These are phyloP conservation scores for Adiantum capillusveneris DNA, from an alignment of 75 land plant species.

Conservation along the genomic window DNA sequence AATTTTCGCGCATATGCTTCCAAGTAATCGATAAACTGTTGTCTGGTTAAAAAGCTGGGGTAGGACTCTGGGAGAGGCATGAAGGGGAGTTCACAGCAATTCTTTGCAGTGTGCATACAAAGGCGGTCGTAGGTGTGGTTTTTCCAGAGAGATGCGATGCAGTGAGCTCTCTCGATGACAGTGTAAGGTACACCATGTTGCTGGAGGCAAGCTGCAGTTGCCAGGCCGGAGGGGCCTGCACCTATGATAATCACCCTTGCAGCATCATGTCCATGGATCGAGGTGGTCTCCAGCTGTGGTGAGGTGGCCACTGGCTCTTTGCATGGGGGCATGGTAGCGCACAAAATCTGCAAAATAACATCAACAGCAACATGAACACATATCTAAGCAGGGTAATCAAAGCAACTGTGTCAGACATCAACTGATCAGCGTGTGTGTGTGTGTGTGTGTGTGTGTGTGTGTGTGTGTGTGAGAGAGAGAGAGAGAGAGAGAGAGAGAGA, in stretches of 20 bases:
- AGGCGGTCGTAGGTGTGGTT: constrained; percentile 30
- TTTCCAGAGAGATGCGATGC: constrained; percentile 27
- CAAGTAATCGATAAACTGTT: constrained; percentile 58
- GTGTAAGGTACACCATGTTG: constrained; percentile 5
- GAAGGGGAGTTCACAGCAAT: constrained; percentile 31
- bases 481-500: no score
- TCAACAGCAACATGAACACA: no score
- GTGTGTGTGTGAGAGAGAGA: no score
- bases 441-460: no score
- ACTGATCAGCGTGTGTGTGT: no score
- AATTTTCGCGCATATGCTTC: constrained; percentile 48
- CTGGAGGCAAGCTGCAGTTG: constrained; percentile 14
- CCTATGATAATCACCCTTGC: constrained; percentile 20
- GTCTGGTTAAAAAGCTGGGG: constrained; percentile 29
- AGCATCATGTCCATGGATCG: no score
- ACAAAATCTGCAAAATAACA: no score
- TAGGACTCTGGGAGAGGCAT: constrained; percentile 20
- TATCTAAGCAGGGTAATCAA: no score
- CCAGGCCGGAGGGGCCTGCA: constrained; percentile 12
- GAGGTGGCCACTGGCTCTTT: no score
- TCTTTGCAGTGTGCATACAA: constrained; percentile 24
- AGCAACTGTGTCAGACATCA: no score
- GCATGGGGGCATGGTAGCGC: no score
- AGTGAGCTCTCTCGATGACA: constrained; percentile 10
- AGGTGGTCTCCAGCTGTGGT: no score